Evolutionary conservation across 2,329 filamentous ascomycete species (phyloP), one percentile per base, ranked within the genome.

Genomic region (Lasiodiplodia gonubiensis): DNA sequence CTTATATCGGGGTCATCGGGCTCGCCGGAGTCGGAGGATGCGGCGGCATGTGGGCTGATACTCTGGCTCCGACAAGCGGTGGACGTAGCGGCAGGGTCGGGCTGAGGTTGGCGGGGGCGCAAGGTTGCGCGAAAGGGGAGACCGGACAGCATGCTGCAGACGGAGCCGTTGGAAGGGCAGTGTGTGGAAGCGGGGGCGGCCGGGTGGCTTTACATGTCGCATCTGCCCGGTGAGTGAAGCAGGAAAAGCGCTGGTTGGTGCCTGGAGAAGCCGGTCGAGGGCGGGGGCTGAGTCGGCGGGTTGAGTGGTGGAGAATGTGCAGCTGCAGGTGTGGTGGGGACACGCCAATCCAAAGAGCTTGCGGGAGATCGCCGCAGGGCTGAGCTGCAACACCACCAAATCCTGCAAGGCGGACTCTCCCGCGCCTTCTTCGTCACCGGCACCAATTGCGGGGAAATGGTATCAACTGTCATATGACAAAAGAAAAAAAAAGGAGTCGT

Each of bases 1-100:
- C 86, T 83, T 27, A 93, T 83, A 72, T 92, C 86, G 48, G 86
- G 85, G 42, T 85, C 81, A 68, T 89, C 86, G n/a, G 69, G 64
- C 35, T 63, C 57, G 37, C 49, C 37, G 51, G 66, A 57, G 14
- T 67, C 37, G 39, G 55, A 67, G 51, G 51, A 16, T 8, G 14
- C 16, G 12, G 5, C 14, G 57, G 33, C 30, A n/a, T 23, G 30
- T 8, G 57, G 51, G 46, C 23, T 51, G 54, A 14, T 48, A 12
- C 39, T 66, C 64, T 66, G 64, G 52, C 27, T 48, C 64, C 33
- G 64, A 42, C n/a, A 18, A 30, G 64, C 46, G 23, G n/a, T 30
- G 18, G 27, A n/a, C 14, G 53, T 30, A 30, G 39, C n/a, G 27
- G 46, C 59, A 21, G 27, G 46, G 42, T 63, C 46, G 12, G 59